Conservation (phyloP, 2,329 filamentous ascomycete genomes). For the Mycosphaerella sp. region DNA sequence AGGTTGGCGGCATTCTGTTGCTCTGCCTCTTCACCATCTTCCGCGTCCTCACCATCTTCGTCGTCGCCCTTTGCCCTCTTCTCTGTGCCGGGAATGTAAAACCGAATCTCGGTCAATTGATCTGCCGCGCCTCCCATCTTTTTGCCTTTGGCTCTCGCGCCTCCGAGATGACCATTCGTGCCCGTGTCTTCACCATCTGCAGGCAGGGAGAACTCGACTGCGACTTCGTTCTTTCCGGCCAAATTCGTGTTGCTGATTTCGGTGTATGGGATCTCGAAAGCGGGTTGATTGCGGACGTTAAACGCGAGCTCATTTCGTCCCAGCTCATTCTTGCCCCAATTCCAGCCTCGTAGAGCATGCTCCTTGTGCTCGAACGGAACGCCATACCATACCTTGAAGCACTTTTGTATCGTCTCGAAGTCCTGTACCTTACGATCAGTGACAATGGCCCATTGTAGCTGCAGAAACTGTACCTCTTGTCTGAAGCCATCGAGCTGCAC, state of each 20-base stretch:
- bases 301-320: slow-evolving; percentile 91
- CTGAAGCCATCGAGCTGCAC: slow-evolving; percentile 94
- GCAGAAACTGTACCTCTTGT: slow-evolving; percentile 58
- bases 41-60: slow-evolving; percentile 57
- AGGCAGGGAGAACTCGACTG: slow-evolving; percentile 82
- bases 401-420: slow-evolving; percentile 79
- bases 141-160: slow-evolving; percentile 69
- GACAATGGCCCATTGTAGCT: slow-evolving; percentile 6
- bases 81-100: slow-evolving; percentile 91
- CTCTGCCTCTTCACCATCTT: slow-evolving; percentile 51
- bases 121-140: slow-evolving; percentile 86
- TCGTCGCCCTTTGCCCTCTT: slow-evolving; percentile 64
- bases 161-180: slow-evolving; percentile 66
- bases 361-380: slow-evolving; percentile 87
- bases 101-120: slow-evolving; percentile 96
- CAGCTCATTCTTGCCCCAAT: slow-evolving; percentile 98
- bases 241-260: slow-evolving; percentile 98
- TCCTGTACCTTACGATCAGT: slow-evolving; percentile 50
- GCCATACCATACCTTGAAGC: slow-evolving; percentile 98
- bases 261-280: slow-evolving; percentile 94
- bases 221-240: slow-evolving; percentile 95
- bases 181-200: slow-evolving; percentile 64
- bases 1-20: slow-evolving; percentile 93
- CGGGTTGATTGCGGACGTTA: slow-evolving; percentile 92
- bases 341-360: slow-evolving; percentile 93